phyloP scores from a whole-genome alignment of 306 rosid species.

The Castanea mollissima region DNA sequence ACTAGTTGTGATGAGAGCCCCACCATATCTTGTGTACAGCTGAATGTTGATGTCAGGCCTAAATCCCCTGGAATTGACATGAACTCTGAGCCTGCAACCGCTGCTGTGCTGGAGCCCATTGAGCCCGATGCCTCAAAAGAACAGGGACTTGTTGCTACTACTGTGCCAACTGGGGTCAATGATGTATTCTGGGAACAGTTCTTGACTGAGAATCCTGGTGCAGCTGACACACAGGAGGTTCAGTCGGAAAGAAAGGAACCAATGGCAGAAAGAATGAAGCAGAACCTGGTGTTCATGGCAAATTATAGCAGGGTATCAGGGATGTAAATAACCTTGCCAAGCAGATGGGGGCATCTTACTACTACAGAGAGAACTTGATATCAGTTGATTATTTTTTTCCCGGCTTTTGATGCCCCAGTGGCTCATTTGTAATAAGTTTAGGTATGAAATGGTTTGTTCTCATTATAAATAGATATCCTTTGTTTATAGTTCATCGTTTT shows the following conservation, averaged over 20 bases:
- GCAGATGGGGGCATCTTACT: conserved; percentile 75
- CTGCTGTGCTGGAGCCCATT: conserved; percentile 16
- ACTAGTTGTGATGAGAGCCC: conserved; percentile 46
- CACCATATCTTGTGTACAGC: conserved; percentile 40
- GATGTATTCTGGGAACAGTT: conserved; percentile 81
- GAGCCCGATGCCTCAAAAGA: conserved; percentile 38
- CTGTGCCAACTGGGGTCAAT: conserved; percentile 49
- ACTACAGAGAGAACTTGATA: conserved; percentile 46
- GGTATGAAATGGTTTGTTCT: conserved; percentile 35
- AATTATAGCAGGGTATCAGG: conserved; percentile 63
- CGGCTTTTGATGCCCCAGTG: conserved; percentile 37
- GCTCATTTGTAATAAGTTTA: conserved; percentile 36
- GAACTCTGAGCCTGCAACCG: conserved; percentile 54
- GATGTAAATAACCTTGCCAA: conserved; percentile 64
- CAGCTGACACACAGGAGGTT: conserved; percentile 59
- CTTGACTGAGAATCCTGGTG: conserved; percentile 85
- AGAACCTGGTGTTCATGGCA: conserved; percentile 38
- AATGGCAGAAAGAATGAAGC: conserved; percentile 47
- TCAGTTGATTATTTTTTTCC: conserved; percentile 24
- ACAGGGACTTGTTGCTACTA: conserved; percentile 25
- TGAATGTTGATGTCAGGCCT: conserved; percentile 38
- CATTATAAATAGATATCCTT: conserved; percentile 9
- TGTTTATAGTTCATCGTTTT: conserved; percentile 18
- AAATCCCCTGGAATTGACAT: conserved; percentile 59
- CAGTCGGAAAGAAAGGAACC: conserved; percentile 57